Base-by-base conservation (phyloP, 306 rosid genomes). In the Citrullus amarus region DNA sequence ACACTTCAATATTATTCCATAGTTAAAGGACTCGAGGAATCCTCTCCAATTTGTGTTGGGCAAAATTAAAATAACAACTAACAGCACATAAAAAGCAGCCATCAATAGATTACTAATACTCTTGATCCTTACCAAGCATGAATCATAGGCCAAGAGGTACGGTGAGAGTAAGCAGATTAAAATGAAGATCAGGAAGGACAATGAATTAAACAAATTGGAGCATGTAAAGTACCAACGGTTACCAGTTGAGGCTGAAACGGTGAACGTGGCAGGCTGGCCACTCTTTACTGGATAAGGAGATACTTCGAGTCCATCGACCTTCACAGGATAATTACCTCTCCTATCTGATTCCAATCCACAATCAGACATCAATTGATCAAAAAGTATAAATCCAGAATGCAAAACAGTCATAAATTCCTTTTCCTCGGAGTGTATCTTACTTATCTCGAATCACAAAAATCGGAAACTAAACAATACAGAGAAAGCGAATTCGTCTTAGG, bases 171-270 rank as follows among this genome's bases (percentile, higher is more conserved):
- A 63, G 22, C 74, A 67, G 34, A 68, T 13, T 41, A 41, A 39
- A 9, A 1, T 34, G 22, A 34, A 34, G 14, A 58, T 9, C 9
- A 48, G 14, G 12, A n/a, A 56, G 44, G n/a, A 48, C 15, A 50
- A 79, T 54, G 44, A 61, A 62, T 55, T 20, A 20, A 25, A 65
- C 11, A 25, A 38, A 55, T 9, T 14, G 79, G 30, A 39, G 34
- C 7, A n/a, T 18, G 10, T 8, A 18, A 38, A 66, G 30, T 4
- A 66, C 72, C 28, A 36, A 36, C 46, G 55, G 55, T 81, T 81
- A 93, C 97, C 90, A 50, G 98, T 80, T 66, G 90, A 58, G 82
- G 97, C 98, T 32, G 87, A 87, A 80, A 94, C 88, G 76, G 84
- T 89, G 76, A 94, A 94, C 81, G 85, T 88, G 15, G 93, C 96